Base-by-base conservation (phyloP, 2,329 filamentous ascomycete species). In the Botryosphaeria dothidea region DNA sequence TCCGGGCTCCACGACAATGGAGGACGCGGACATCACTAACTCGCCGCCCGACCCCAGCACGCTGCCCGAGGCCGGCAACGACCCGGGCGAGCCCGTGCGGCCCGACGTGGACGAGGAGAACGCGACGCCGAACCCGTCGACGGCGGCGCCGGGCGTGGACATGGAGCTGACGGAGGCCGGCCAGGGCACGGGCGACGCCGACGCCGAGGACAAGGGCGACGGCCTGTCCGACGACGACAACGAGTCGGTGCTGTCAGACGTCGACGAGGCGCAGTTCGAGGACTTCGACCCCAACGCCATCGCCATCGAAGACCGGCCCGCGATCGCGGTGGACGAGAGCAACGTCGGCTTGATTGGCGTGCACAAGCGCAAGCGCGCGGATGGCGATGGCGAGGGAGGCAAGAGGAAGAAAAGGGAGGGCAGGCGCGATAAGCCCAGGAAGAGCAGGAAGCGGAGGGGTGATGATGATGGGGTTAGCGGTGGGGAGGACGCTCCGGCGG, bases 391-490 rank as follows among this genome's bases (percentile, higher is more conserved):
- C 61, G 83, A 84, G 34, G 82, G 86, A 36, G 88, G 85, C 31
- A 84, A 84, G 56, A 78, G 83, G 48, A 92, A 90, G 78, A 95
- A 92, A 79, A 90, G 91, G 62, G 88, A 85, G 75, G 82, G 82
- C 68, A 79, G 82, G 65, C 77, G 85, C 29, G 84, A 86, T 71
- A 85, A 83, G 77, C 81, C 80, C 21, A 82, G 81, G 69, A 71
- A 75, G 57, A 84, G 85, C 73, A 79, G 83, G 68, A 81, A 81
- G 68, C 81, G 83, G 64, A 80, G 80, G 68, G 78, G 69, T 8
- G 82, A 84, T 65, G 81, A 84, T 45, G 62, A 43, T 15, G 54
- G 25, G 2, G 56, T 61, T n/a, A 65, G 78, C 84, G 25, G 83
- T 11, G 49, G 23, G 6, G 57, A 56, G 48, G 57, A 61, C 23